Percentiles rank a stretch among this genome's conserved stretches.
Evolutionary conservation across 2,329 filamentous ascomycete species (phyloP).

Genomic region (Bipolaris cookei): DNA sequence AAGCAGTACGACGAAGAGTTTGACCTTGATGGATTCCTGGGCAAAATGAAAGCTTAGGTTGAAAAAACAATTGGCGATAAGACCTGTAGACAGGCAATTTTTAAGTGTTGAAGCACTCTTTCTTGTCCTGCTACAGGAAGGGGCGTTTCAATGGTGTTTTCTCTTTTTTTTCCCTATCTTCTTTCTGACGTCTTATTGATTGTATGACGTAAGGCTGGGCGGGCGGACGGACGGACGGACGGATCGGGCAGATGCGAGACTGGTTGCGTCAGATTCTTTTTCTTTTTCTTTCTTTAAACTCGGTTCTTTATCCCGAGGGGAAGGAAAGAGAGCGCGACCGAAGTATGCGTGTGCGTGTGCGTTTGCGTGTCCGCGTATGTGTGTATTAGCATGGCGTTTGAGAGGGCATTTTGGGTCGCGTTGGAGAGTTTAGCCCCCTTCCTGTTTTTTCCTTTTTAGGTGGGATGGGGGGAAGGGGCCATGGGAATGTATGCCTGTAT

Average conservation of each 20-base stretch:
- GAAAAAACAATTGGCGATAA: neutral
- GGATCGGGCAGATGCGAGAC: too few relatives aligned
- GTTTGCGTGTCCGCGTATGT: neutral
- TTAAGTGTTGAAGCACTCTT: neutral
- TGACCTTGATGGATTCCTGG: conserved; percentile 92
- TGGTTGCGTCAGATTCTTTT: neutral
- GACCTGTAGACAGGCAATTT: neutral
- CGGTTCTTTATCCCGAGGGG: neutral
- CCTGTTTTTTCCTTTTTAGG: neutral
- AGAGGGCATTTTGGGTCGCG: neutral
- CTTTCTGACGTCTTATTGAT: neutral
- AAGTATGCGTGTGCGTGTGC: neutral
- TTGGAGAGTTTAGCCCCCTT: neutral
- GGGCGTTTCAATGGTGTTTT: neutral
- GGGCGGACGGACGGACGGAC: too few relatives aligned
- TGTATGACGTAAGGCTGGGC: neutral
- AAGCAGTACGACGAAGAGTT: conserved; percentile 98
- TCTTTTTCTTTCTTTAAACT: too few relatives aligned
- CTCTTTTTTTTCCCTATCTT: neutral
- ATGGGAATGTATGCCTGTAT: neutral
- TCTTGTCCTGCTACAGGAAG: neutral
- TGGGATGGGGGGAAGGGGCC: neutral
- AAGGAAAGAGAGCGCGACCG: neutral
- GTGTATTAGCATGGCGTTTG: conserved; percentile 28
- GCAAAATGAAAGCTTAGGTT: conserved; percentile 74